phyloP scores from a whole-genome alignment of 371 early-diverging fungal species.

The Lichtheimia ornata region DNA sequence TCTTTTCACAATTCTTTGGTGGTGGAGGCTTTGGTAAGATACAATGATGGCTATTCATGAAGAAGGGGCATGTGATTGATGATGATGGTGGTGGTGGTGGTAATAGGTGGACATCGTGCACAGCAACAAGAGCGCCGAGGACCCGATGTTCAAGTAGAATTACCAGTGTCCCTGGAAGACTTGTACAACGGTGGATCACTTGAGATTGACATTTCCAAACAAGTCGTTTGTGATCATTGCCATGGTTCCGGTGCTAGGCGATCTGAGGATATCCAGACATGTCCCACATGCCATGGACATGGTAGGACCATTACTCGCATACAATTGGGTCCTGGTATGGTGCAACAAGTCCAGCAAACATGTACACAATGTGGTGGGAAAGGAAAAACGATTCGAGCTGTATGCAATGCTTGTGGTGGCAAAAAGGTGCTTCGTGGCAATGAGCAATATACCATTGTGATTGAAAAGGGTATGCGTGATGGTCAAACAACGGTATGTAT shows the following conservation, averaged over 20 bases:
- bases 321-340: constrained; percentile 89
- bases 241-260: constrained; percentile 90
- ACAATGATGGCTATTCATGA: neutral
- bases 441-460: constrained; percentile 75
- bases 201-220: constrained; percentile 90
- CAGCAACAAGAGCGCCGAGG: constrained; percentile 58
- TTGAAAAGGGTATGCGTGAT: constrained; percentile 89
- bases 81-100: too few relatives aligned
- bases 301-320: constrained; percentile 85
- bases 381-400: constrained; percentile 80
- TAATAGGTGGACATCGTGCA: constrained; percentile 4
- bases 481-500: constrained; percentile 70
- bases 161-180: constrained; percentile 88
- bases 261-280: constrained; percentile 82
- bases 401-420: constrained; percentile 86
- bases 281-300: constrained; percentile 77
- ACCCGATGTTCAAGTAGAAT: constrained; percentile 70
- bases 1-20: constrained; percentile 91
- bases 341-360: constrained; percentile 90
- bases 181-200: constrained; percentile 82
- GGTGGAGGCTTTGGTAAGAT: constrained; percentile 40
- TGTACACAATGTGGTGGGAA: constrained; percentile 91
- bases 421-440: constrained; percentile 82
- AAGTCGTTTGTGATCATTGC: constrained; percentile 92
- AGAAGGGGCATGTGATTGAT: too few relatives aligned